Base-by-base conservation (phyloP, 768 basidiomycete species). In the Boletus sensibilis region DNA sequence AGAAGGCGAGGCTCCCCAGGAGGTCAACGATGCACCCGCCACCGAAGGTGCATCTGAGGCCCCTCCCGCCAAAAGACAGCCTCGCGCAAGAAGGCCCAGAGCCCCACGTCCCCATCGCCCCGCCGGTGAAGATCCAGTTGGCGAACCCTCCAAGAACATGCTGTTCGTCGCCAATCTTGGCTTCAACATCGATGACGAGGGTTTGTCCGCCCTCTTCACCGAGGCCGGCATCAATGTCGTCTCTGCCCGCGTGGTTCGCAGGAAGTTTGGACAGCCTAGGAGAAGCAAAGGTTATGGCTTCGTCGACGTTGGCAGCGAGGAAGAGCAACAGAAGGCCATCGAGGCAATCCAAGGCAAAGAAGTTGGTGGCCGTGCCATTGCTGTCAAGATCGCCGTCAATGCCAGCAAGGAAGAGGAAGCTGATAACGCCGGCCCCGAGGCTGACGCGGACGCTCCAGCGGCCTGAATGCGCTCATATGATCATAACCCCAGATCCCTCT, bases 81-180 rank as follows among this genome's bases (percentile, higher is more conserved):
- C 73, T 52, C 82, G 83, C 64, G 60, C 70, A 58, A 85, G 83
- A 72, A 88, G 81, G 72, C 75, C 79, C 64, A 85, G 77, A 66
- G 66, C 75, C 21, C 80, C 81, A 52, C 88, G 85, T 52, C 68
- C 80, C 53, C 74, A 79, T 50, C 91, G 91, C 66, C 82, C 89
- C 29, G 82, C 79, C 31, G 92, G 91, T 51, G 88, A 93, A 73
- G 89, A 90, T 57, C 93, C 94, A 29, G 79, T 76, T 52, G 94
- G 94, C 66, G 92, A 93, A 71, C 92, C 88, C 31, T 94, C 92
- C 70, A 88, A 88, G 79, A 89, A 81, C 55, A 85, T 92, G 76
- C 80, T 98, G 63, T 98, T 98, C 67, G 94, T 98, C 64, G 96
- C 95, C 77, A 98, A 98, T 79, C 92, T 98, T 58, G 92, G 94